These are phyloP conservation scores for Lasiosphaeris hirsuta DNA, from an alignment of 495 filamentous ascomycete genomes.

Conservation along the genomic window DNA sequence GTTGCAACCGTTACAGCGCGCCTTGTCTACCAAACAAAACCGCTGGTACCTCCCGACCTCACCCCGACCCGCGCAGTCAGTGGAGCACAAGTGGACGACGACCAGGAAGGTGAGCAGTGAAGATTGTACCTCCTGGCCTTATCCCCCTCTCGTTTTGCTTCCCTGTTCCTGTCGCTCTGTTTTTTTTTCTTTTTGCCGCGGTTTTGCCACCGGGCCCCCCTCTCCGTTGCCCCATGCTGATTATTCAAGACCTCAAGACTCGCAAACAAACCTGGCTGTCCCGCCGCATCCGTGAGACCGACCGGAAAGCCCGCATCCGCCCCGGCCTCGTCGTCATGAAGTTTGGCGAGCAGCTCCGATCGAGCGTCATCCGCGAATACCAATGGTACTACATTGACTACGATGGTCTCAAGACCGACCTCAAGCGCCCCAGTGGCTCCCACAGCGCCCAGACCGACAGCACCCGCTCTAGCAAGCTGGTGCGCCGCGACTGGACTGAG, in stretches of 20 bases:
- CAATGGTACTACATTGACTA: constrained; percentile 97
- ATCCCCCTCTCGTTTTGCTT: not conserved
- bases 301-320: constrained; percentile 24
- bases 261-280: constrained; percentile 32
- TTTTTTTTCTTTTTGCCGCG: not conserved
- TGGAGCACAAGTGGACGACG: too few relatives aligned
- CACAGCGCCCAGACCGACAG: constrained; percentile 27
- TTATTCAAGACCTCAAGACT: constrained; percentile 47
- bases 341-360: constrained; percentile 94
- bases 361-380: constrained; percentile 91
- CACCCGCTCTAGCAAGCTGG: constrained; percentile 21
- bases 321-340: constrained; percentile 58
- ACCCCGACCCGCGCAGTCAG: not conserved
- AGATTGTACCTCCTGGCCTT: not conserved
- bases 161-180: not conserved
- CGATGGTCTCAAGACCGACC: constrained; percentile 82
- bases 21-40: not conserved
- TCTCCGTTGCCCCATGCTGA: constrained; percentile 37
- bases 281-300: constrained; percentile 19
- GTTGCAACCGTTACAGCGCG: not conserved
- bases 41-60: not conserved
- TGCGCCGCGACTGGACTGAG: constrained; percentile 72
- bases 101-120: not conserved
- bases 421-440: constrained; percentile 68
- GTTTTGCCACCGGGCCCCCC: not conserved